Percentiles rank a stretch among this genome's conserved stretches.
Conservation (phyloP, 805 yeast species). For the Candida vartiovaarae region DNA sequence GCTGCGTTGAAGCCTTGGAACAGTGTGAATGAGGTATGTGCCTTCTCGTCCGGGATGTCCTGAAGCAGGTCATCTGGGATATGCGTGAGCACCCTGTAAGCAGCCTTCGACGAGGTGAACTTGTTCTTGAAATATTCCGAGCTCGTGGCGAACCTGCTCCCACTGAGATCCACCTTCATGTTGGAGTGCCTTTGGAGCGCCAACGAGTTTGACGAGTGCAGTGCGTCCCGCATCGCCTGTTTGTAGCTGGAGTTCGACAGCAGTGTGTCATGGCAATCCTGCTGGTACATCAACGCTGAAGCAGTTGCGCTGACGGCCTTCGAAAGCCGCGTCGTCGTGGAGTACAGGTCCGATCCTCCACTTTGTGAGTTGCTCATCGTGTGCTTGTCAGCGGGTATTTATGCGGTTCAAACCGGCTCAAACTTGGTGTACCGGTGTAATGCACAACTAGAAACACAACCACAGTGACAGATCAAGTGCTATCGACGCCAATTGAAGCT, state of each 20-base stretch:
- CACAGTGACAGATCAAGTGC: too few species aligned
- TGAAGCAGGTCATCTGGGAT: slow-evolving; percentile 56
- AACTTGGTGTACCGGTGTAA: too few species aligned
- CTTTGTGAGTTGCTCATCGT: slow-evolving; percentile 1
- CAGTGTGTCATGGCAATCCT: slow-evolving; percentile 27
- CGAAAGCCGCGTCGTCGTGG: slow-evolving; percentile 32
- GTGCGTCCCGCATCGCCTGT: slow-evolving; percentile 39
- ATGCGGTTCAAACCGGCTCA: too few species aligned
- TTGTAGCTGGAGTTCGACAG: slow-evolving; percentile 34
- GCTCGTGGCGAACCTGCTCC: slow-evolving; percentile 24
- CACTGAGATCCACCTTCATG: slow-evolving; percentile 22
- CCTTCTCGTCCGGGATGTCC: slow-evolving; percentile 39
- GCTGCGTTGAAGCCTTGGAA: slow-evolving; percentile 67
- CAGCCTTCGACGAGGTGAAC: slow-evolving; percentile 29
- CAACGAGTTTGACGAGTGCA: slow-evolving; percentile 27
- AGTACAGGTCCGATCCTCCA: slow-evolving; percentile 19
- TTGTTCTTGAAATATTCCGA: slow-evolving; percentile 34
- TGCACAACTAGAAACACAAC: too few species aligned
- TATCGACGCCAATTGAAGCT: too few species aligned
- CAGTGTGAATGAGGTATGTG: slow-evolving; percentile 41
- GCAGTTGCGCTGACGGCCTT: slow-evolving; percentile 51
- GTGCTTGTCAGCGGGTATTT: too few species aligned
- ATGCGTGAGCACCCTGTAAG: slow-evolving; percentile 41
- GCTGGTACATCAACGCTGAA: slow-evolving; percentile 35
- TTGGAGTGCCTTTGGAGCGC: slow-evolving; percentile 25